Conservation (phyloP, 2,329 filamentous ascomycete species). For the Lecanoromycetidae sp. region DNA sequence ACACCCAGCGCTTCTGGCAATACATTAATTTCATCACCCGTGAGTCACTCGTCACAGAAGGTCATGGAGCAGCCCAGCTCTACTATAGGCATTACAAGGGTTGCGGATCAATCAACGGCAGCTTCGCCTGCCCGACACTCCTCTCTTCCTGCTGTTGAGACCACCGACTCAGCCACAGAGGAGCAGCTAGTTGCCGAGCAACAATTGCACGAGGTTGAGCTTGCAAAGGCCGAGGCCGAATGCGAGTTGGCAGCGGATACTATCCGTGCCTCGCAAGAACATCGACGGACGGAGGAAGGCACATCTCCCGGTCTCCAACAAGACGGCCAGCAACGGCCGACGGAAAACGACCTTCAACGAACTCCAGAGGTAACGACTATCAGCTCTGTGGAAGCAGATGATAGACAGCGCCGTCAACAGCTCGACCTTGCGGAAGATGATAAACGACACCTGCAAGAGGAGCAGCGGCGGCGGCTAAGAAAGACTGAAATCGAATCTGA, state of each 20-base stretch:
- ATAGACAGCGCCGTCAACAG: neutral
- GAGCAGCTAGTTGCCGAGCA: constrained; percentile 5
- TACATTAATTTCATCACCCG: constrained; percentile 1
- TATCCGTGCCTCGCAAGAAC: neutral
- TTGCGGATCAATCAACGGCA: no score
- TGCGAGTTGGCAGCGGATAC: neutral
- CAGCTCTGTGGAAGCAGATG: neutral
- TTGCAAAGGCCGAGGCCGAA: constrained; percentile 8
- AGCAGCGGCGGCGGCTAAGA: constrained; percentile 20
- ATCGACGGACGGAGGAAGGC: neutral
- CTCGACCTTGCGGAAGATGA: neutral
- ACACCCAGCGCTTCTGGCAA: constrained; percentile 22
- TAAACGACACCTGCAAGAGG: neutral
- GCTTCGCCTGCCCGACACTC: neutral
- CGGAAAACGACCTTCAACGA: constrained; percentile 10
- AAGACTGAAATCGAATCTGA: constrained; percentile 23
- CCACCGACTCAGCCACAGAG: neutral
- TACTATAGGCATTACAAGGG: no score
- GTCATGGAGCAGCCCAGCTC: no score
- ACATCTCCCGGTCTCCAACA: neutral
- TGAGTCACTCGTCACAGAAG: neutral
- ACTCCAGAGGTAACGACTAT: neutral
- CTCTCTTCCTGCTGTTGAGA: neutral
- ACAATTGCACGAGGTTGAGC: neutral
- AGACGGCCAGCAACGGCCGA: constrained; percentile 3